These are phyloP conservation scores for Flaveria trinervia DNA, from an alignment of 129 eudicot species.

Conservation along the genomic window DNA sequence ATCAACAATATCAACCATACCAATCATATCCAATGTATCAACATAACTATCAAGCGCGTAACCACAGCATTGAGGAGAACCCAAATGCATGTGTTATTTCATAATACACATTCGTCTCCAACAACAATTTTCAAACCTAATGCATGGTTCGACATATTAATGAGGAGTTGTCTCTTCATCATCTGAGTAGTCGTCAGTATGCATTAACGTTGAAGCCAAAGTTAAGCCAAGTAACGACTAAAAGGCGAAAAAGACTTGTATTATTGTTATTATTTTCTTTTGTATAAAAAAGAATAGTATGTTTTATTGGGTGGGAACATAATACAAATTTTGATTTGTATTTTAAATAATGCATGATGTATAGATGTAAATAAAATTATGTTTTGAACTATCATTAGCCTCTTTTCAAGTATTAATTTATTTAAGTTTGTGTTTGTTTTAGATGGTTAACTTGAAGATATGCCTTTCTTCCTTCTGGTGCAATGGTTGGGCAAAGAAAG, in stretches of 20 bases:
- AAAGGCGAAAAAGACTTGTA: background rate
- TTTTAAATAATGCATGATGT: constrained; percentile 8
- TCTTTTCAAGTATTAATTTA: background rate
- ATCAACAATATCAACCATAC: constrained; percentile 22
- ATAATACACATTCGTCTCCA: background rate
- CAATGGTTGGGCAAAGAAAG: background rate
- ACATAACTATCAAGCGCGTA: constrained; percentile 23
- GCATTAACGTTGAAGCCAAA: constrained; percentile 28
- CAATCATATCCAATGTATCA: constrained; percentile 12
- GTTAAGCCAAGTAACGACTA: constrained; percentile 17
- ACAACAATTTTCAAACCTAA: constrained; percentile 8
- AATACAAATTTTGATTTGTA: constrained; percentile 32
- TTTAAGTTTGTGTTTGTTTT: background rate
- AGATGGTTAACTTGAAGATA: background rate
- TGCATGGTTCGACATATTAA: background rate
- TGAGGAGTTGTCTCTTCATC: background rate
- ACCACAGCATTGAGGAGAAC: constrained; percentile 44
- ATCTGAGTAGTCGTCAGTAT: constrained; percentile 5
- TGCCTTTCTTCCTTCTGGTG: background rate
- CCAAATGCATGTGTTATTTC: constrained; percentile 46
- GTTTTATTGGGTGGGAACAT: constrained; percentile 11
- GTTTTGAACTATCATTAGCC: constrained; percentile 15
- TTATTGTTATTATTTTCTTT: background rate
- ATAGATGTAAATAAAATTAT: constrained; percentile 32
- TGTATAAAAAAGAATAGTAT: constrained; percentile 32